Evolutionary conservation across 2,329 filamentous ascomycete genomes (phyloP).

Genomic region (Alternaria burnsii): DNA sequence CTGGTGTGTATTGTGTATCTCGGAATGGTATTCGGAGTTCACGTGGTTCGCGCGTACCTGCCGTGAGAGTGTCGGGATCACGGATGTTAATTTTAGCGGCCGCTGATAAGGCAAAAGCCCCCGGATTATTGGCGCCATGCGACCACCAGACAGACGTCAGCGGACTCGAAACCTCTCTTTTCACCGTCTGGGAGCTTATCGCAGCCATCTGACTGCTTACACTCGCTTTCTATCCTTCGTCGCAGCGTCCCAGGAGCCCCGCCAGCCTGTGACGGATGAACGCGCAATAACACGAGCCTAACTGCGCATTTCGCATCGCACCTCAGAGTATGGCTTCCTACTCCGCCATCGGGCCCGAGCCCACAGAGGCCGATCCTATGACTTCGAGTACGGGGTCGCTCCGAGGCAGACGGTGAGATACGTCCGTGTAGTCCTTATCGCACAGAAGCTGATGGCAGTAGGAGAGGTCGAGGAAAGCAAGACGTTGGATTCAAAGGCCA

Average conservation of each 20-base stretch:
- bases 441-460: constrained; percentile 42
- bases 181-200: background rate
- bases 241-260: background rate
- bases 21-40: background rate
- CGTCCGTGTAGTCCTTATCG: background rate
- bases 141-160: constrained; percentile 21
- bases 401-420: constrained; percentile 45
- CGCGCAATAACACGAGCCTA: constrained; percentile 30
- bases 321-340: constrained; percentile 56
- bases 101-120: constrained; percentile 7
- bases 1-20: background rate
- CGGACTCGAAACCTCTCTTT: constrained; percentile 11
- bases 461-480: constrained; percentile 71
- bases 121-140: constrained; percentile 6
- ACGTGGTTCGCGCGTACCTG: constrained; percentile 30
- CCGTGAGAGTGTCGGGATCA: constrained; percentile 1
- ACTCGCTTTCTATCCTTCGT: constrained; percentile 5
- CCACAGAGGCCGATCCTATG: constrained; percentile 52
- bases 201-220: background rate
- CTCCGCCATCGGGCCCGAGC: constrained; percentile 54
- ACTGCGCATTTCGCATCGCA: constrained; percentile 19
- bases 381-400: constrained; percentile 54
- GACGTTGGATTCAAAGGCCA: constrained; percentile 74
- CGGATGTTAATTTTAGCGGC: constrained; percentile 26
- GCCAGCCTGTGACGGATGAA: constrained; percentile 33